Evolutionary conservation across 2,329 filamentous ascomycete genomes (phyloP), one percentile per base, ranked within the genome.

Genomic region (Beauveria australis): DNA sequence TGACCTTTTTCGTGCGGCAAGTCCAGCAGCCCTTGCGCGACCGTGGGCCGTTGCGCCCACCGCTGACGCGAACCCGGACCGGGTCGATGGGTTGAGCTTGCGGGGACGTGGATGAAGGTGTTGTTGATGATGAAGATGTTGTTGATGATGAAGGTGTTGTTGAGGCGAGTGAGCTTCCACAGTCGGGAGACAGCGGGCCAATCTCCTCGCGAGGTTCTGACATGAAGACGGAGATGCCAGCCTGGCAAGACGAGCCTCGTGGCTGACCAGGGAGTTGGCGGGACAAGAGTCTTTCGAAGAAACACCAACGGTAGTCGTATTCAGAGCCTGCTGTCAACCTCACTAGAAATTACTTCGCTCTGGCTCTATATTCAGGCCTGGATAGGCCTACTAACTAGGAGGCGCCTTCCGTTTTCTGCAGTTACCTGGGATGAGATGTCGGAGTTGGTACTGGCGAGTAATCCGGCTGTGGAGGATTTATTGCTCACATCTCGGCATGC

Each of bases 1-100:
- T 72, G 40, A 71, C 69, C 60, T 72, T 72, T 57, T 71, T 71
- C 5, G 65, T 65, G 49, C 70, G 67, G 52, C 69, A 72, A 0
- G 70, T 72, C 66, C 68, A 69, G 46, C 63, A 71, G 51, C 67
- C 67, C 8, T 63, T 63, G 22, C 66, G 66, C 7, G 67, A 68
- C 9, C 67, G 63, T 3, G 59, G 59, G 19, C 53, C 59, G 12
- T 61, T 61, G 8, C 59, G 59, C 37, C 59, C 59, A 5, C 59
- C 33, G 22, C 49, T 48, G n/a, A 43, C 46, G 10, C 54, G 54
- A 16, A 58, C 46, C 18, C 54, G 28, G 19, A n/a, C 30, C 19
- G 33, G 22, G 14, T 19, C 22, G 22, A 5, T 24, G 1, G 53
- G 7, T 22, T 22, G 22, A 6, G 53, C 19, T 7, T 46, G 26